phyloP scores from a whole-genome alignment of 73 alveolate genomes.

The Stentor coeruleus region DNA sequence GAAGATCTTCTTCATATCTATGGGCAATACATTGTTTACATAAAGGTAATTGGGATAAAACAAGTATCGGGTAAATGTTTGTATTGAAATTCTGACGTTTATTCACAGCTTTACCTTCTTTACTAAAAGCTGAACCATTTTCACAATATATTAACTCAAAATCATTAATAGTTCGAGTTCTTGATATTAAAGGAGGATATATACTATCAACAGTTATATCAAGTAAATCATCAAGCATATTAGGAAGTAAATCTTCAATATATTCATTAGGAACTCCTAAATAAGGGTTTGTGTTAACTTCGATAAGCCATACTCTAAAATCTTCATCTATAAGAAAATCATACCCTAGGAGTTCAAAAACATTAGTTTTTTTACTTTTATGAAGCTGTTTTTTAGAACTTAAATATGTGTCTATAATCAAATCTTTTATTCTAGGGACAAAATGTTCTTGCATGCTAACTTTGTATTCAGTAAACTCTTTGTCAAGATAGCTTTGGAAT shows the following conservation, averaged over 20 bases:
- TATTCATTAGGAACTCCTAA: conserved; percentile 69
- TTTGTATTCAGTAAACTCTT: conserved; percentile 54
- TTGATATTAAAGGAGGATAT: conserved; percentile 20
- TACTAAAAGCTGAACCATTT: conserved; percentile 28
- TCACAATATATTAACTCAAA: conserved; percentile 49
- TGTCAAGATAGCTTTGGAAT: conserved; percentile 64
- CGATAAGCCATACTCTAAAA: conserved; percentile 85
- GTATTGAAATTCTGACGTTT: conserved; percentile 35
- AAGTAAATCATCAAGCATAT: conserved; percentile 84
- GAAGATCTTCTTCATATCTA: background rate
- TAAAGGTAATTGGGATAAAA: background rate
- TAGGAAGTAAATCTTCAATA: conserved; percentile 68
- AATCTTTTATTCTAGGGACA: conserved; percentile 79
- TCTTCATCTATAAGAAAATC: conserved; percentile 88
- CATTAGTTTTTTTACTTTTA: conserved; percentile 60
- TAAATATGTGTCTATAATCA: conserved; percentile 68
- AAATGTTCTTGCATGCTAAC: conserved; percentile 71
- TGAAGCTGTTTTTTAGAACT: conserved; percentile 59
- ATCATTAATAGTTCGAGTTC: conserved; percentile 23
- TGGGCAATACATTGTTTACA: background rate
- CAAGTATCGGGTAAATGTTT: conserved; percentile 31
- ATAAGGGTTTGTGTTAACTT: conserved; percentile 88
- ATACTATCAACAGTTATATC: conserved; percentile 61
- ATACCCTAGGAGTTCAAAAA: conserved; percentile 84
- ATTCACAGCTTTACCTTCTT: conserved; percentile 29